Evolutionary conservation across 805 yeast genomes (phyloP).

Genomic region (Dipodascopsis uninucleata): DNA sequence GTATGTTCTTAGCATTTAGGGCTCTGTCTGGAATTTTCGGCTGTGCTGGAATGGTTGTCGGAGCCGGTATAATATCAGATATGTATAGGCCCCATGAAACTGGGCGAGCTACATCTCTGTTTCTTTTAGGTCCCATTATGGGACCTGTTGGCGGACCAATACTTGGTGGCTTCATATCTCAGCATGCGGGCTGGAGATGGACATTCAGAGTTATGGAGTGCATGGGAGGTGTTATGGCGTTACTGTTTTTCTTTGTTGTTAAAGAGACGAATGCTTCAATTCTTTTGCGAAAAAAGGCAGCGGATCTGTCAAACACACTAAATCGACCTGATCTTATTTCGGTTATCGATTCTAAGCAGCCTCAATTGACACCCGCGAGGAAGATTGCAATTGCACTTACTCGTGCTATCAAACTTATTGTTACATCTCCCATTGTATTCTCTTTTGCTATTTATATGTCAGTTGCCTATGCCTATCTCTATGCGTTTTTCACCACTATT

Average conservation of each 20-base stretch:
- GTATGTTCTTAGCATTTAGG: constrained; percentile 20
- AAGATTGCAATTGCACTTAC: constrained; percentile 6
- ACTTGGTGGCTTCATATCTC: constrained; percentile 53
- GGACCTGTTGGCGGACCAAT: constrained; percentile 64
- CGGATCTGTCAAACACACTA: neutral
- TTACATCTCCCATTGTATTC: constrained; percentile 18
- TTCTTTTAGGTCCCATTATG: constrained; percentile 21
- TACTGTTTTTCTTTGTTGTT: constrained; percentile 40
- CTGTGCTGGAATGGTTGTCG: constrained; percentile 25
- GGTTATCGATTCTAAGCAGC: constrained; percentile 54
- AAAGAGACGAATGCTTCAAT: constrained; percentile 89
- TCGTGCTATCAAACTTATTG: constrained; percentile 41
- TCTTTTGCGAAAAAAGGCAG: constrained; percentile 43
- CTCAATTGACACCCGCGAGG: constrained; percentile 37
- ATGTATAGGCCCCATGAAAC: constrained; percentile 16
- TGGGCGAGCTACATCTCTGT: constrained; percentile 21
- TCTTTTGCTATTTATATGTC: constrained; percentile 21
- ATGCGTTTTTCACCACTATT: constrained; percentile 53
- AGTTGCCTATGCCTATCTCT: constrained; percentile 35
- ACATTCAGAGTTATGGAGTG: constrained; percentile 52
- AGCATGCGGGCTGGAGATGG: constrained; percentile 69
- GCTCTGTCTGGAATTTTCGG: constrained; percentile 21
- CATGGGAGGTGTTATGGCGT: constrained; percentile 20
- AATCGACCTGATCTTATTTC: constrained; percentile 12
- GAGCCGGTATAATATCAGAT: constrained; percentile 27